These are phyloP conservation scores for Phytophthora sp. DNA, from an alignment of 352 stramenopile species.

Conservation along the genomic window DNA sequence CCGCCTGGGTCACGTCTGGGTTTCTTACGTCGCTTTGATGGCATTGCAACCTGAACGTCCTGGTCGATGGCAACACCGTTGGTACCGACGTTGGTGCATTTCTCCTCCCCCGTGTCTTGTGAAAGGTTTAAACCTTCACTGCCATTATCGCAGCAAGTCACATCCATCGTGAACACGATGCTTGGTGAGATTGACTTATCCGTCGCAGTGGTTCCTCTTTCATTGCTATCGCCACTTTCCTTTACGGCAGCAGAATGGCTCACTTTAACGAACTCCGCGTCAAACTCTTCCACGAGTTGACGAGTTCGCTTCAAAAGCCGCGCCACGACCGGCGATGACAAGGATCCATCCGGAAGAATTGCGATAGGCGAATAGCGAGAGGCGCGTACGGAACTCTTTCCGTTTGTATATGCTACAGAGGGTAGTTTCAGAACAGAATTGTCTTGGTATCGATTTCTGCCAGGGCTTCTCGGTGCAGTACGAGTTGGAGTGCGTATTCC, in stretches of 20 bases:
- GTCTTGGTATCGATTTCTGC: not conserved
- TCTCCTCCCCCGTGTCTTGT: slow-evolving; percentile 10
- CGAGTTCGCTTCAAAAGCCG: slow-evolving; percentile 37
- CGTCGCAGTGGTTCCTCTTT: not conserved
- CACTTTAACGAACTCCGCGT: slow-evolving; percentile 24
- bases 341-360: slow-evolving; percentile 15
- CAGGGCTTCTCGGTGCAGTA: slow-evolving; percentile 6
- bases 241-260: slow-evolving; percentile 3
- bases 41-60: not conserved
- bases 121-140: slow-evolving; percentile 23
- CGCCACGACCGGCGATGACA: slow-evolving; percentile 31
- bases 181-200: slow-evolving; percentile 5
- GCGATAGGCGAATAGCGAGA: slow-evolving; percentile 13
- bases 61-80: not conserved
- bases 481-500: slow-evolving; percentile 15
- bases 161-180: slow-evolving; percentile 31
- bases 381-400: not conserved
- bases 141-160: slow-evolving; percentile 32
- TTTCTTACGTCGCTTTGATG: slow-evolving; percentile 31
- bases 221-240: not conserved
- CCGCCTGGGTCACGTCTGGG: not conserved
- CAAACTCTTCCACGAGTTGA: slow-evolving; percentile 39
- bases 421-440: slow-evolving; percentile 12
- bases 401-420: not conserved
- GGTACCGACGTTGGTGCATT: not conserved